Evolutionary conservation across 306 rosid genomes (phyloP), one percentile per base, ranked within the genome.

Genomic region (Calophaca sinica): DNA sequence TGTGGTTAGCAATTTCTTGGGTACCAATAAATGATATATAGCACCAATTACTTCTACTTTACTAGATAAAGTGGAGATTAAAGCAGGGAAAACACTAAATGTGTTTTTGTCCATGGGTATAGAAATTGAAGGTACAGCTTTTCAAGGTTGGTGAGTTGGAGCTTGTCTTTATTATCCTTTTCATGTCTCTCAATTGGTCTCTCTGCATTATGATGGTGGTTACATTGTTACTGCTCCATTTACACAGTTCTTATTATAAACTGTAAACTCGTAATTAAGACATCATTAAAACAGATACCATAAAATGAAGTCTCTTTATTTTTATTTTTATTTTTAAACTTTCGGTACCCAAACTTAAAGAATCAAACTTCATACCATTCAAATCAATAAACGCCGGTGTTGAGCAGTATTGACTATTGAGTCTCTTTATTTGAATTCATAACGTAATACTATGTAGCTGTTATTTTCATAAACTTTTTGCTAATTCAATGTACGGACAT

Each of bases 51-150:
- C 26, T 20, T 20, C 26, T 20, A 20, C 26, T 20, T 20, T 20
- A 0, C 26, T 0, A 20, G 26, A 20, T 20, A 20, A 20, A 20
- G 26, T 20, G 62, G 62, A 53, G 69, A 73, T 52, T 50, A 62
- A 77, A 75, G 73, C 10, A 45, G 73, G 80, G 29, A 49, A 28
- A 85, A 81, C 82, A 83, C 66, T 84, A 61, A 6, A 5, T 61
- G 4, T 72, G 78, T 49, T 84, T 73, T 75, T 78, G 48, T 62
- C 77, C 45, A 4, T 36, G 6, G 33, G 51, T 52, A 46, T 36
- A 59, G 77, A 70, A 78, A 73, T 82, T 20, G 5, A 57, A 57
- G 28, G 65, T 31, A 35, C 52, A 11, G 31, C 68, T 63, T 61
- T 68, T 26, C 42, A 69, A 20, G 62, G 35, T 41, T 73, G 83